Evolutionary conservation across 352 stramenopile species (phyloP), one percentile per base, ranked within the genome.

Genomic region (Phytophthora syringae): DNA sequence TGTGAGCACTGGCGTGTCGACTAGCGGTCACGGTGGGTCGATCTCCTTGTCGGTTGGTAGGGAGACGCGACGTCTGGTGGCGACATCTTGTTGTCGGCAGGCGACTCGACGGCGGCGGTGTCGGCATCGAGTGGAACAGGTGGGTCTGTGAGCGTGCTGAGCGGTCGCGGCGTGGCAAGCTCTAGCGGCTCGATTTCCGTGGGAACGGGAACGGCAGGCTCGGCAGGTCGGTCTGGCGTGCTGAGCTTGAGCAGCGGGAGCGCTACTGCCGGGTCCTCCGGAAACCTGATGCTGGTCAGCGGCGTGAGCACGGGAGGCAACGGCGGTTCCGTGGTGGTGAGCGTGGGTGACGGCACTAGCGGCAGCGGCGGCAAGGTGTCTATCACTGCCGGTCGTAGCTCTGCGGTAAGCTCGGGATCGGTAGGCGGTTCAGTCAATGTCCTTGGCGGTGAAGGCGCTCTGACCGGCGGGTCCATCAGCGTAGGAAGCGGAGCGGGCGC

Each of bases 61-160:
- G 54, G 63, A 49, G 21, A 60, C 52, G 40, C 56, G 61, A 34
- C 43, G 32, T 70, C 49, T 43, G 64, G 63, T 52, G 63, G 63
- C 28, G 50, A 28, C 37, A 66, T n/a, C n/a, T n/a, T n/a, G n/a
- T n/a, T n/a, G n/a, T n/a, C n/a, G n/a, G n/a, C n/a, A n/a, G n/a
- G n/a, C n/a, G n/a, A n/a, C n/a, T n/a, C n/a, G n/a, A n/a, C n/a
- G n/a, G n/a, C n/a, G n/a, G n/a, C n/a, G n/a, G n/a, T n/a, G n/a
- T n/a, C n/a, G n/a, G n/a, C 55, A 15, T 66, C 66, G 43, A 63
- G 42, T 40, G 42, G 58, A 20, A 67, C 58, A 11, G 71, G 69
- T 16, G 70, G 69, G 7, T 60, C 57, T 5, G 70, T 78, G 13
- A 49, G 60, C 27, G n/a, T 79, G 27, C 59, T 45, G n/a, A 69